Evolutionary conservation across 495 filamentous ascomycete species (phyloP), one percentile per base, ranked within the genome.

Genomic region (Neurospora sp.): DNA sequence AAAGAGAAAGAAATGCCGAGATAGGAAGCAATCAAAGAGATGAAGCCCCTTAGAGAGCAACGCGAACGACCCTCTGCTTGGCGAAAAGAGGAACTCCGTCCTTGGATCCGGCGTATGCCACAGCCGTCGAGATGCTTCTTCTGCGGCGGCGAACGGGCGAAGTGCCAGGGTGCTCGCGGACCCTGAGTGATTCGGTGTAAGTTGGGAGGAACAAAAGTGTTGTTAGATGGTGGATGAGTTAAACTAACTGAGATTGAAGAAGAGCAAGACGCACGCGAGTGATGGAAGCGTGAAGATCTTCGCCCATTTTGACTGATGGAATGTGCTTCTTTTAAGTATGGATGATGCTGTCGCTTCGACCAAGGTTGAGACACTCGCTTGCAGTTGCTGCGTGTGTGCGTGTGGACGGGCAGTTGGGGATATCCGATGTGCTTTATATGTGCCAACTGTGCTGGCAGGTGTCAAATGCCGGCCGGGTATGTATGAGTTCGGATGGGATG

Each of bases 171-270:
- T 76, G 74, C 35, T 77, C 74, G 69, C 78, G 77, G 48, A 78
- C 75, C 73, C 79, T 81, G 4, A 14, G 35, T 14, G 39, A 16
- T 35, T 46, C 11, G 40, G 69, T 46, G 70, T 71, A 69, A 70
- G 44, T 48, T 35, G 37, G 31, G 20, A 38, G 23, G 48, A 70
- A 62, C 39, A 42, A 16, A 62, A 18, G 23, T 11, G 12, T 12
- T 27, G 37, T 27, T 27, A 54, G 41, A 23, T 35, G 71, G 70
- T 35, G 20, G 39, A 42, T 69, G n/a, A 54, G 27, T 8, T 20
- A 69, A 31, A 80, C 81, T 72, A 39, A 82, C 81, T 81, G 76
- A 39, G 77, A 79, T 70, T 81, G 81, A 37, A 82, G 54, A 39
- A 80, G 70, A 27, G 80, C 79, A 71, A 82, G 76, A 72, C 81